A percentile compares a stretch with the other conserved stretches of the same genome.
Evolutionary conservation across 2,329 filamentous ascomycete genomes (phyloP).

Genomic region (Pseudogymnoascus pannorum): DNA sequence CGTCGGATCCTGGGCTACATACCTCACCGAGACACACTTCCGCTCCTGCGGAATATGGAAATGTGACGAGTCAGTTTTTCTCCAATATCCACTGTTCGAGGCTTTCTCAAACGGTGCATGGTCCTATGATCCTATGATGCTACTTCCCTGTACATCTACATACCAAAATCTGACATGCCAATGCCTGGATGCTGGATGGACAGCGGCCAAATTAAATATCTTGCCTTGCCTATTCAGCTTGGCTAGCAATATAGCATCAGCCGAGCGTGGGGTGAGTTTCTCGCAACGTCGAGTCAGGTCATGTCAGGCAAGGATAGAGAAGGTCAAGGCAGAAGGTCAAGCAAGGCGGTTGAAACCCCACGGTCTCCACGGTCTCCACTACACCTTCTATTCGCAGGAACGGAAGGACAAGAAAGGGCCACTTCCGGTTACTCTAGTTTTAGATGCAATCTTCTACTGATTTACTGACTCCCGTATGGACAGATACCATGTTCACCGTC

Average conservation of each 20-base stretch:
- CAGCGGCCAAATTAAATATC: not conserved
- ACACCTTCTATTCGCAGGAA: not conserved
- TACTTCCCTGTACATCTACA: not conserved
- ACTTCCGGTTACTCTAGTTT: not conserved
- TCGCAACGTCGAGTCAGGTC: not conserved
- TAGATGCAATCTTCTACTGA: not conserved
- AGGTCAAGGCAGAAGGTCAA: not conserved
- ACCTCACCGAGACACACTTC: not conserved
- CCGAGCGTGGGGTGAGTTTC: conserved; percentile 1
- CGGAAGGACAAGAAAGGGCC: not conserved
- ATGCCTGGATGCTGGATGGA: not conserved
- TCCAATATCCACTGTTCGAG: not conserved
- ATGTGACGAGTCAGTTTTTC: not conserved
- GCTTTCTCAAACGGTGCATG: not conserved
- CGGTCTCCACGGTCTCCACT: conserved; percentile 1
- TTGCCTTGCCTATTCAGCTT: not conserved
- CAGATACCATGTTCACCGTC: not conserved
- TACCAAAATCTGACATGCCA: not conserved
- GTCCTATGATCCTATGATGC: not conserved
- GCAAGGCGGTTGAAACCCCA: not conserved
- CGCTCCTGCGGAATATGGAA: not conserved
- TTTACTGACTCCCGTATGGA: not conserved
- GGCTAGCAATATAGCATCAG: not conserved
- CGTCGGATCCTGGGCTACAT: not conserved
- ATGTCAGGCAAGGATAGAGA: not conserved